Evolutionary conservation across 768 basidiomycete genomes (phyloP).

Genomic region (Rhodotorula sphaerocarpa): DNA sequence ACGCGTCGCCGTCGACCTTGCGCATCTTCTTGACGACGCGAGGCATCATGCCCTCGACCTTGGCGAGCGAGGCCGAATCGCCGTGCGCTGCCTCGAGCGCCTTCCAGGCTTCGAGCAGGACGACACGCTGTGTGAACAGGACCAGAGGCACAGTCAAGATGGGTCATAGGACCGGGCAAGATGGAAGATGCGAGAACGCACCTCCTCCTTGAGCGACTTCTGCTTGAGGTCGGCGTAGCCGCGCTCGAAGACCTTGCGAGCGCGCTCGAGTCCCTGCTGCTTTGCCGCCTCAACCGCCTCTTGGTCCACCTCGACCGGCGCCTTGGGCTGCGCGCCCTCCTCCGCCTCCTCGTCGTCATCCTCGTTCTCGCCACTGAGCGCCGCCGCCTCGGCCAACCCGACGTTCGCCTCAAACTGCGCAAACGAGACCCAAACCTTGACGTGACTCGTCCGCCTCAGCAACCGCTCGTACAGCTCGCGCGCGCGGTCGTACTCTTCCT

Average conservation of each 20-base stretch:
- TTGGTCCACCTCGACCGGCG: constrained; percentile 28
- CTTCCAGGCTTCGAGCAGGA: constrained; percentile 90
- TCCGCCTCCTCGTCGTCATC: constrained; percentile 70
- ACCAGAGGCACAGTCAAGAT: no score
- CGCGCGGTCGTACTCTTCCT: constrained; percentile 78
- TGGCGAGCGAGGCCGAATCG: constrained; percentile 54
- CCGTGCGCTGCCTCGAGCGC: constrained; percentile 79
- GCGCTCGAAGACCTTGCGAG: constrained; percentile 72
- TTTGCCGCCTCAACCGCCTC: constrained; percentile 38
- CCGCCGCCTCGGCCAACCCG: constrained; percentile 34
- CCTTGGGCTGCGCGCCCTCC: constrained; percentile 47
- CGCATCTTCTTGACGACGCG: constrained; percentile 74
- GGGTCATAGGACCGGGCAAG: no score
- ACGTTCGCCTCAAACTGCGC: constrained; percentile 72
- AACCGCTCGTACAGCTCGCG: constrained; percentile 83
- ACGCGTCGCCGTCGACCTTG: constrained; percentile 45
- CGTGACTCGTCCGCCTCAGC: constrained; percentile 74
- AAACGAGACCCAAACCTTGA: constrained; percentile 95
- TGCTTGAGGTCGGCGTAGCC: constrained; percentile 79
- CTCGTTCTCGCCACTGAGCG: constrained; percentile 50
- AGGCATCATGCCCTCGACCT: constrained; percentile 89
- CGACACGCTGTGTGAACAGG: constrained; percentile 65
- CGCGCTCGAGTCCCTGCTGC: constrained; percentile 45
- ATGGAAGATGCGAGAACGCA: constrained; percentile 45
- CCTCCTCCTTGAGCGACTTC: constrained; percentile 79